phyloP scores from a whole-genome alignment of 2,329 filamentous ascomycete genomes.

The Plectosphaerella cucumerina region DNA sequence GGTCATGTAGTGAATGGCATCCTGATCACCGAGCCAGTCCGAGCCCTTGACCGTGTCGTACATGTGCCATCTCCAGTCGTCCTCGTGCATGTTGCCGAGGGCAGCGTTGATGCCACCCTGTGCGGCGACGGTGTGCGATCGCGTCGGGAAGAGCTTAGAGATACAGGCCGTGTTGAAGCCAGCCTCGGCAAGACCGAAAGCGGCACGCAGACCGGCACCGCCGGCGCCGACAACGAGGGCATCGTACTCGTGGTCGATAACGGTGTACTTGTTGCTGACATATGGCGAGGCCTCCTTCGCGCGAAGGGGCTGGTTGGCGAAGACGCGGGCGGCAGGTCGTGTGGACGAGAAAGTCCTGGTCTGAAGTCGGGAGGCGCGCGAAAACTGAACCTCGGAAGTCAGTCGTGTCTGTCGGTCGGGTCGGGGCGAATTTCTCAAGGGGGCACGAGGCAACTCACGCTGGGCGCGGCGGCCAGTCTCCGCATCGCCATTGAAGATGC shows the following conservation, averaged over 20 bases:
- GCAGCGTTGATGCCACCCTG: constrained; percentile 86
- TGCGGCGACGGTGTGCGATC: constrained; percentile 78
- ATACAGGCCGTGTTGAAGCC: constrained; percentile 90
- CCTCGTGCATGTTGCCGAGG: constrained; percentile 93
- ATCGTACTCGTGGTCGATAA: constrained; percentile 99
- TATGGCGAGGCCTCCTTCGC: constrained; percentile 90
- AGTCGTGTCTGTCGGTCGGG: constrained; percentile 13
- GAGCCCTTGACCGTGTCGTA: constrained; percentile 98
- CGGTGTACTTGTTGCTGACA: constrained; percentile 85
- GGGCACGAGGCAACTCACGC: constrained; percentile 39
- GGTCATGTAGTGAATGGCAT: constrained; percentile 98
- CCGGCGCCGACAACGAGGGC: constrained; percentile 88
- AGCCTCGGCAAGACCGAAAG: constrained; percentile 81
- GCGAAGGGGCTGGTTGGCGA: constrained; percentile 78
- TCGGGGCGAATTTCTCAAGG: constrained; percentile 3
- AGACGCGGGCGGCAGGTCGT: constrained; percentile 76
- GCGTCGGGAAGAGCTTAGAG: constrained; percentile 80
- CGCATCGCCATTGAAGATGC: constrained; percentile 63
- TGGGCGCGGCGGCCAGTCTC: constrained; percentile 51
- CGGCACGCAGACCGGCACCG: constrained; percentile 75
- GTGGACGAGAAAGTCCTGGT: constrained; percentile 84
- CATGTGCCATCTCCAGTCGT: constrained; percentile 99
- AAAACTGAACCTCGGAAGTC: constrained; percentile 46
- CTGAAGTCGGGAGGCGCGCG: constrained; percentile 58
- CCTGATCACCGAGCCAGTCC: constrained; percentile 96